These are phyloP conservation scores for Retiboletus flavoniger DNA, from an alignment of 1,284 basidiomycete species.

Conservation along the genomic window DNA sequence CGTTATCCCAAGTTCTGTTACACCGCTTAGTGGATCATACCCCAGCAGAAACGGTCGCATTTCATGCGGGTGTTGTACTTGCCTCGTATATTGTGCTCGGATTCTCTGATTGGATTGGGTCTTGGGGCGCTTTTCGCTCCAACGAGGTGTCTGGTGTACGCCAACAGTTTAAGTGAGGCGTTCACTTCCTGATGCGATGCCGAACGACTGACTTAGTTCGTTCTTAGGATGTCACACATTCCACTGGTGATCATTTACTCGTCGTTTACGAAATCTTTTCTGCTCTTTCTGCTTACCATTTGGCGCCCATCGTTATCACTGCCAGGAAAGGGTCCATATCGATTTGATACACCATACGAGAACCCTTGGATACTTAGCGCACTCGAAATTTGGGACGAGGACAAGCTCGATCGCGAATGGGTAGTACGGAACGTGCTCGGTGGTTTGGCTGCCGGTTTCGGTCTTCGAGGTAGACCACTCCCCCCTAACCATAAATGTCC, in stretches of 20 bases:
- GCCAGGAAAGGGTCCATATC: constrained; percentile 26
- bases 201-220: neutral
- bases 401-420: constrained; percentile 78
- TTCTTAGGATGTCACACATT: constrained; percentile 63
- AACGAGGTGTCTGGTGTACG: constrained; percentile 49
- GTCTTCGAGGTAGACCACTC: constrained; percentile 49
- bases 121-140: constrained; percentile 12
- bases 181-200: neutral
- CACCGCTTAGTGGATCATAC: neutral
- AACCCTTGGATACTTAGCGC: constrained; percentile 38
- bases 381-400: constrained; percentile 59
- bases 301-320: constrained; percentile 60
- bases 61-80: constrained; percentile 63
- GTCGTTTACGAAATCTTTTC: constrained; percentile 82
- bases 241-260: constrained; percentile 84
- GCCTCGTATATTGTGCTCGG: constrained; percentile 54
- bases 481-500: neutral
- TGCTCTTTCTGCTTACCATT: constrained; percentile 79
- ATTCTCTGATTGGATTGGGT: constrained; percentile 38
- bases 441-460: constrained; percentile 79
- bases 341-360: constrained; percentile 28
- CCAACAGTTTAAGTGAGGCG: constrained; percentile 55
- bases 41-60: constrained; percentile 63
- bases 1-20: constrained; percentile 8
- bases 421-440: constrained; percentile 80